Percentiles rank a stretch among this genome's conserved stretches.
Evolutionary conservation across 2,329 filamentous ascomycete genomes (phyloP).

Genomic region (Verticillium nubilum): DNA sequence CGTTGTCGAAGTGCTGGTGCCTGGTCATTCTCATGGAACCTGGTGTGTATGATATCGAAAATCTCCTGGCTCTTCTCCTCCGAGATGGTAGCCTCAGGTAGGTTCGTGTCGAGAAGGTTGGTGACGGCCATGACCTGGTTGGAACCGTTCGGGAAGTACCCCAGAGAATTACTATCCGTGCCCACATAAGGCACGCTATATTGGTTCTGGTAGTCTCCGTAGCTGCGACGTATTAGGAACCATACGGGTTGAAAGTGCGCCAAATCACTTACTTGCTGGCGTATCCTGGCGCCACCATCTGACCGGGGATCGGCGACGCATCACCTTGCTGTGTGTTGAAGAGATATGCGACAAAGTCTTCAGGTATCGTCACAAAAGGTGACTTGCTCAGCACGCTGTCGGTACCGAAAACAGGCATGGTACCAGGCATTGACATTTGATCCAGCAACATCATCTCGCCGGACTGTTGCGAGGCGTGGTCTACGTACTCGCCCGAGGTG

Average conservation of each 20-base stretch:
- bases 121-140: constrained; percentile 88
- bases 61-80: constrained; percentile 83
- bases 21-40: constrained; percentile 77
- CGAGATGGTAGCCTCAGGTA: constrained; percentile 74
- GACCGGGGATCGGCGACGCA: constrained; percentile 42
- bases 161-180: constrained; percentile 39
- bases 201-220: constrained; percentile 45
- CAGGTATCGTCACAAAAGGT: constrained; percentile 75
- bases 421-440: constrained; percentile 57
- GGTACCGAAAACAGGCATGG: constrained; percentile 81
- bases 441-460: constrained; percentile 56
- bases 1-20: constrained; percentile 69
- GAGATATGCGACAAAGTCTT: constrained; percentile 81
- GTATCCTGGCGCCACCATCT: constrained; percentile 41
- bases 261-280: constrained; percentile 11
- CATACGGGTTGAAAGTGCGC: not conserved
- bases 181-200: constrained; percentile 45
- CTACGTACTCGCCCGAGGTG: constrained; percentile 38
- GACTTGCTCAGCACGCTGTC: constrained; percentile 77
- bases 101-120: constrained; percentile 73
- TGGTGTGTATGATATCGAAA: constrained; percentile 71
- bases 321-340: constrained; percentile 65
- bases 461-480: constrained; percentile 34
- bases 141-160: constrained; percentile 54
- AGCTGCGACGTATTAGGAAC: constrained; percentile 28